Conservation (phyloP, 2,329 filamentous ascomycete genomes). For the Myriosclerotinia duriaeana region DNA sequence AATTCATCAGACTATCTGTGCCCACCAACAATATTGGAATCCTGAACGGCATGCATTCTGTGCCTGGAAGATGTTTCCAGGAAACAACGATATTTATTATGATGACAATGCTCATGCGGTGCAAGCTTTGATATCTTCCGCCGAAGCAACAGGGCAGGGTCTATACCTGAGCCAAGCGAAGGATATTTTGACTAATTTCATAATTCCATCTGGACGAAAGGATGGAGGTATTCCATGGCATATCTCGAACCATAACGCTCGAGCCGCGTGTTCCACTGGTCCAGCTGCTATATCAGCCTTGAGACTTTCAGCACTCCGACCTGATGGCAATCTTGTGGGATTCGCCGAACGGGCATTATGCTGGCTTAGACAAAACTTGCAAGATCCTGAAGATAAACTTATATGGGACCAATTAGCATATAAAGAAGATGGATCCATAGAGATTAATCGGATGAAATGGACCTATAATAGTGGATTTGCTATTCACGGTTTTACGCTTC, state of each 20-base stretch:
- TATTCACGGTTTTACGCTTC: slow-evolving; percentile 30
- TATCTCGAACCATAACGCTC: slow-evolving; percentile 27
- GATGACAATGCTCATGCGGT: slow-evolving; percentile 32
- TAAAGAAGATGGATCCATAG: slow-evolving; percentile 24
- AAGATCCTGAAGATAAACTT: slow-evolving; percentile 30
- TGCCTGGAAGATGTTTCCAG: slow-evolving; percentile 33
- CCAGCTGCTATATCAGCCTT: slow-evolving; percentile 30
- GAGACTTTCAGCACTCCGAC: slow-evolving; percentile 27
- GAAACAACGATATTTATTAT: slow-evolving; percentile 33
- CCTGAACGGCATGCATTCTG: slow-evolving; percentile 29
- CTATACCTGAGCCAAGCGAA: slow-evolving; percentile 27
- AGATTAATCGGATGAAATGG: slow-evolving; percentile 32
- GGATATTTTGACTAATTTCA: slow-evolving; percentile 25
- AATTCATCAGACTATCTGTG: slow-evolving; percentile 15
- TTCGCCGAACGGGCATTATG: slow-evolving; percentile 27
- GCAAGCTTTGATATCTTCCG: slow-evolving; percentile 30
- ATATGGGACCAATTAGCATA: slow-evolving; percentile 31
- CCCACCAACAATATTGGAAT: slow-evolving; percentile 31
- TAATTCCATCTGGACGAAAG: slow-evolving; percentile 26
- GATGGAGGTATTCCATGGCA: slow-evolving; percentile 32
- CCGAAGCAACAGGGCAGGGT: slow-evolving; percentile 24
- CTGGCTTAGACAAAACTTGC: slow-evolving; percentile 24
- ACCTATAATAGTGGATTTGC: slow-evolving; percentile 32
- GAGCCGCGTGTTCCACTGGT: slow-evolving; percentile 30
- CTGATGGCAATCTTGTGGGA: slow-evolving; percentile 10